These are phyloP conservation scores for Pythium sp. DNA, from an alignment of 352 stramenopile species.

Conservation along the genomic window DNA sequence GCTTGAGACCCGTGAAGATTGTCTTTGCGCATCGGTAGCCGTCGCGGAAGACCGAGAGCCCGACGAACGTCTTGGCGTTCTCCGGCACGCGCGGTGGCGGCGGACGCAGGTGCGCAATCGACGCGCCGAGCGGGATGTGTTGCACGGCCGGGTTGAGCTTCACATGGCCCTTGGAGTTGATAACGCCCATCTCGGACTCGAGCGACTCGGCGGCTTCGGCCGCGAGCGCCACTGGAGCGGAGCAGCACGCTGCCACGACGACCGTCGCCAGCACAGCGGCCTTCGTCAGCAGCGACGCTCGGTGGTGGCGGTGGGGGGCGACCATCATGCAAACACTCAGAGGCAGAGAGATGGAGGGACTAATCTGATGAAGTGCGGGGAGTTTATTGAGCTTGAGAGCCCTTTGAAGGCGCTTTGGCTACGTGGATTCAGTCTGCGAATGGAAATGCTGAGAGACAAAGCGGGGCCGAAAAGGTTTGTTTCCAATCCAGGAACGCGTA, in stretches of 20 bases:
- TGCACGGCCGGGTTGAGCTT: constrained; percentile 70
- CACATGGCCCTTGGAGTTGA: constrained; percentile 56
- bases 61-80: constrained; percentile 67
- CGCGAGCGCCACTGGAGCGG: not conserved
- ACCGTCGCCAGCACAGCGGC: not conserved
- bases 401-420: not conserved
- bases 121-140: constrained; percentile 53
- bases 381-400: not conserved
- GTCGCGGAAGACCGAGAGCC: constrained; percentile 81
- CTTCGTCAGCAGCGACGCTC: not conserved
- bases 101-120: constrained; percentile 41
- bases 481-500: not conserved
- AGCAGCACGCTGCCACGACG: constrained; percentile 5
- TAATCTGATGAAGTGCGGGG: not conserved
- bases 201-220: constrained; percentile 13
- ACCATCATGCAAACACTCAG: not conserved
- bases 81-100: constrained; percentile 48
- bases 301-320: not conserved
- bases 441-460: not conserved
- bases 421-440: not conserved
- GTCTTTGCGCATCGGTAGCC: constrained; percentile 79
- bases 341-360: not conserved
- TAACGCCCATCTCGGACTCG: constrained; percentile 47
- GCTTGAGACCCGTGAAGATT: constrained; percentile 75
- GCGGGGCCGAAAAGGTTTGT: not conserved